phyloP scores from a whole-genome alignment of 129 eudicot genomes.

The Glebionis coronaria region DNA sequence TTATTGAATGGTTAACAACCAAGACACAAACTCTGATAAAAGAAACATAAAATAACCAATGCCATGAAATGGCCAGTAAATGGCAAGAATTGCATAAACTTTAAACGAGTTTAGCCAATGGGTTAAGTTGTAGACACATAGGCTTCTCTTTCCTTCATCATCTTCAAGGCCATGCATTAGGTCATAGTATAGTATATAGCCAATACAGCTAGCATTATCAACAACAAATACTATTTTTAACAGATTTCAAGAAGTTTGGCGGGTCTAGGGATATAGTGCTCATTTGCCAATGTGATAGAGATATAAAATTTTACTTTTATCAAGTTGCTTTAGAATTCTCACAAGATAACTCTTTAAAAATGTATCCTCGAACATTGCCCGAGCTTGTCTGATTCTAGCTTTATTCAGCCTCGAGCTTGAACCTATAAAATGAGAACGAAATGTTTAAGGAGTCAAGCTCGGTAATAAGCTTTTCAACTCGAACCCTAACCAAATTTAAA shows the following conservation, averaged over 20 bases:
- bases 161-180: conserved; percentile 34
- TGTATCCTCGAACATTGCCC: not conserved
- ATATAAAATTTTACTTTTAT: not conserved
- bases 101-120: conserved; percentile 16
- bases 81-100: conserved; percentile 8
- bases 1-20: not conserved
- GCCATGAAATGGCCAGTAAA: conserved; percentile 13
- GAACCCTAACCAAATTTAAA: too few relatives aligned
- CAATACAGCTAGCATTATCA: conserved; percentile 35
- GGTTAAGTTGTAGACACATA: conserved; percentile 7
- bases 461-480: too few relatives aligned
- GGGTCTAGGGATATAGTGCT: conserved; percentile 41
- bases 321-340: conserved; percentile 5
- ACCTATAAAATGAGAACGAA: too few relatives aligned
- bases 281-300: conserved; percentile 69
- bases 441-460: too few relatives aligned
- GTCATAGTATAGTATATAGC: conserved; percentile 21
- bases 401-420: too few relatives aligned
- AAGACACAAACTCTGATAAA: not conserved
- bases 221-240: not conserved
- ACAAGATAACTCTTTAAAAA: not conserved
- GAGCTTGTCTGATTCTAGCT: too few relatives aligned
- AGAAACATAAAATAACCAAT: not conserved
- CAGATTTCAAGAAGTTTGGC: conserved; percentile 47
- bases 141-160: conserved; percentile 18